Percentiles rank a stretch among this genome's conserved stretches.
Conservation (phyloP, 176 grass and related monocot genomes). For the Alloteropsis semialata region DNA sequence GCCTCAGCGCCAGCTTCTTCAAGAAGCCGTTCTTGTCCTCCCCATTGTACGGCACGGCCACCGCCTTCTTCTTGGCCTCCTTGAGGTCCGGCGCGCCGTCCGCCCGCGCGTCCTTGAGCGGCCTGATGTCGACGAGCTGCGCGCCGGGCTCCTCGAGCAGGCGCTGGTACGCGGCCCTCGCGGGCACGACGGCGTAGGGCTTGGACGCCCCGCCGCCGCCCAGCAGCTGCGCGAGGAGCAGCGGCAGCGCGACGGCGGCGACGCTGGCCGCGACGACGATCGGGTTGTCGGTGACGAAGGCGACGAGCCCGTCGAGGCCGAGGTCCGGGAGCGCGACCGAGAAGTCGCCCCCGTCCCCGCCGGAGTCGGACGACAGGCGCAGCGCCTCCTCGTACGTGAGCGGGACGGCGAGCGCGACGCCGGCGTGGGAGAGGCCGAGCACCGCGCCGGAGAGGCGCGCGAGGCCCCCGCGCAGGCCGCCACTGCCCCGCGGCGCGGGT, state of each 20-base stretch:
- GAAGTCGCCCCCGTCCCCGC: background rate
- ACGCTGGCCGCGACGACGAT: slow-evolving; percentile 42
- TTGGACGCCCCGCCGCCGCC: slow-evolving; percentile 44
- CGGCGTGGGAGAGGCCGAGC: slow-evolving; percentile 19
- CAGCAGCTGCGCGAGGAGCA: slow-evolving; percentile 55
- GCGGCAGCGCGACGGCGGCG: slow-evolving; percentile 50
- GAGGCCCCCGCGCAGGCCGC: slow-evolving; percentile 28
- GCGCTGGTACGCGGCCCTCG: slow-evolving; percentile 53
- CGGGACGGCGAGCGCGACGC: slow-evolving; percentile 42
- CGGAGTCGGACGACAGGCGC: slow-evolving; percentile 14
- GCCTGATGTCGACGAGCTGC: slow-evolving; percentile 91
- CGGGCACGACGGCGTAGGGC: slow-evolving; percentile 51
- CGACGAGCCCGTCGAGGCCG: slow-evolving; percentile 26
- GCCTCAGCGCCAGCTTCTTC: slow-evolving; percentile 62
- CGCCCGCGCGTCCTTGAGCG: slow-evolving; percentile 52
- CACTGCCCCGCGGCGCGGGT: background rate
- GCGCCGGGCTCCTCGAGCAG: slow-evolving; percentile 53
- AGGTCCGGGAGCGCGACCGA: slow-evolving; percentile 13
- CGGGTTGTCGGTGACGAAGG: slow-evolving; percentile 63
- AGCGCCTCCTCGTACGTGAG: slow-evolving; percentile 82
- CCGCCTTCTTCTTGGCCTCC: slow-evolving; percentile 71
- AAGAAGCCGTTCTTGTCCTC: slow-evolving; percentile 85
- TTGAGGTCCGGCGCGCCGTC: slow-evolving; percentile 58
- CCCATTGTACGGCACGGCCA: slow-evolving; percentile 54
- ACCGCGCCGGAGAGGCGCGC: slow-evolving; percentile 44